Conservation (phyloP, 768 basidiomycete genomes). For the Xerocomus spinulosus region DNA sequence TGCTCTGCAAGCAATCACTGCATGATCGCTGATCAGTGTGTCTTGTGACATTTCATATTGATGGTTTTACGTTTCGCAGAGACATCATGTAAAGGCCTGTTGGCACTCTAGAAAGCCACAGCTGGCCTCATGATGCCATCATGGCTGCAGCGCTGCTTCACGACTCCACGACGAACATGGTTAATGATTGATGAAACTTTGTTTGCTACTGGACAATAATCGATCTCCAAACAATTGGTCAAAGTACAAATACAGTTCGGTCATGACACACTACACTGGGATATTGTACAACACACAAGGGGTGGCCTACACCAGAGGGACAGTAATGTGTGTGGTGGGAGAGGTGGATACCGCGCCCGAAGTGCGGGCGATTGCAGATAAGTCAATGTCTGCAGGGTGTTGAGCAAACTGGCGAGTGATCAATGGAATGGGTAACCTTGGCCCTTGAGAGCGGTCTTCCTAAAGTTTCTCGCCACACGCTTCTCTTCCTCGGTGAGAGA, state of each 20-base stretch:
- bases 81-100: not conserved
- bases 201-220: not conserved
- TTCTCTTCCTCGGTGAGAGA: conserved; percentile 60
- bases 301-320: conserved; percentile 13
- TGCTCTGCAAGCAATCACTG: no score
- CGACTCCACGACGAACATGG: no score
- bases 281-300: not conserved
- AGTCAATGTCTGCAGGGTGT: conserved; percentile 42
- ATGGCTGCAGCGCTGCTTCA: not conserved
- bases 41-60: no score
- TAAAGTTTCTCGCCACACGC: conserved; percentile 58
- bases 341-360: conserved; percentile 65
- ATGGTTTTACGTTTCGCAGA: not conserved
- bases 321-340: conserved; percentile 29
- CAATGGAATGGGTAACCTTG: conserved; percentile 35
- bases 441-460: conserved; percentile 68
- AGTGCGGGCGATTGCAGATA: conserved; percentile 78
- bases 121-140: not conserved
- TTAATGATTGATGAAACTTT: no score
- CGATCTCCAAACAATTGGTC: not conserved
- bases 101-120: not conserved
- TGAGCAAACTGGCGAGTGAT: conserved; percentile 1
- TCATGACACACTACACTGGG: conserved; percentile 6
- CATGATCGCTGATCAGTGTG: no score
- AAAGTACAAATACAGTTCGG: conserved; percentile 20